Evolutionary conservation across 352 stramenopile genomes (phyloP), one percentile per base, ranked within the genome.

Genomic region (Aphanomyces stellatus): DNA sequence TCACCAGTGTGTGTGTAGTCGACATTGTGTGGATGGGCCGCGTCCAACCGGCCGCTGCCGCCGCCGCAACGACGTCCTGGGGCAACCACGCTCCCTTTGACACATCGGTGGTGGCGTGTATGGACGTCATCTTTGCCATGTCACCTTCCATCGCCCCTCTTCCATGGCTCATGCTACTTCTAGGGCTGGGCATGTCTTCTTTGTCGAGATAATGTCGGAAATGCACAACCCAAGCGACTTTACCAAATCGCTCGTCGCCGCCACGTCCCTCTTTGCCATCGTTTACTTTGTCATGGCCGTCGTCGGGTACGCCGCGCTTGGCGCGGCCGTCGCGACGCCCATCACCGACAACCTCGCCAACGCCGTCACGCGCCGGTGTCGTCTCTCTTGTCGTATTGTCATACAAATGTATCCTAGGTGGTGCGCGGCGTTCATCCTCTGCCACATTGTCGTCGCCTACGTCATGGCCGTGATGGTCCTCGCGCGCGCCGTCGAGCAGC

Each of bases 171-270:
- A 55, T 35, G 24, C 17, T 19, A 27, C n/a, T 57, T 34, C 13
- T 59, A 67, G 60, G 60, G 40, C 60, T 35, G 60, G 60, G 1
- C 60, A 67, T 2, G 60, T 67, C 19, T 67, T 67, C 25, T 67
- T 67, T 33, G 49, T 67, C 5, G 60, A 67, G n/a, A 67, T 67
- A 37, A 67, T 67, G 60, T 67, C 60, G 40, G 60, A 67, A 31
- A 67, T 67, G 60, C 17, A 34, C 19, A 22, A 67, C 24, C 60
- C 60, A 22, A 19, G 5, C 13, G 40, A 42, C 11, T 67, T 67
- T 17, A 28, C 19, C 22, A 49, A 60, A 4, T 67, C 60, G 30
- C 19, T 67, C 25, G 33, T 57, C 34, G n/a, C 37, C 25, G 60
- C 60, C 24, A 67, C 49, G 31, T 60, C 60, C 5, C 41, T 67